Evolutionary conservation across 176 grass and related monocot species (phyloP).

Genomic region (Otatea glauca): DNA sequence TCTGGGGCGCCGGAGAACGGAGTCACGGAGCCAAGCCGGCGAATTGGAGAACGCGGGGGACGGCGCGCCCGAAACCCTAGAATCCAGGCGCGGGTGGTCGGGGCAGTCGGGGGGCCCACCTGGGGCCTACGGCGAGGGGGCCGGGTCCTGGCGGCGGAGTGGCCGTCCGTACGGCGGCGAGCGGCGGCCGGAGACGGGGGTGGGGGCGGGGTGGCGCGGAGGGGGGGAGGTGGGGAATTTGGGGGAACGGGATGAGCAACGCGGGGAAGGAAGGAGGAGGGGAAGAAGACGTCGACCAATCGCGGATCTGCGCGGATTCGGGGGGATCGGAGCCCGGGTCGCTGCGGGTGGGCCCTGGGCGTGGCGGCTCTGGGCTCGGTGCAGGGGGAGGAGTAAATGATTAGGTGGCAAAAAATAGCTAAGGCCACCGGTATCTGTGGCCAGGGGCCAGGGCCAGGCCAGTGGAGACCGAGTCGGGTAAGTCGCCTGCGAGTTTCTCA

Average conservation of each 20-base stretch:
- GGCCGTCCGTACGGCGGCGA: conserved; percentile 40
- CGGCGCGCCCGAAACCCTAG: conserved; percentile 60
- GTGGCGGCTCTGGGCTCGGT: conserved; percentile 40
- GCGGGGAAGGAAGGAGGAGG: conserved; percentile 31
- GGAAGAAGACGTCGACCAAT: conserved; percentile 57
- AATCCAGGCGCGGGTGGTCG: conserved; percentile 20
- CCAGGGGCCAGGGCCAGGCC: too few species aligned
- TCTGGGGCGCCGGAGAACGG: background rate
- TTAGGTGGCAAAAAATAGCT: conserved; percentile 43
- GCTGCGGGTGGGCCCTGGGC: conserved; percentile 42
- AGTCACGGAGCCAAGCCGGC: background rate
- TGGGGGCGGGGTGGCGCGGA: conserved; percentile 1
- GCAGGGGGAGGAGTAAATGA: background rate
- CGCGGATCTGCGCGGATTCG: conserved; percentile 52
- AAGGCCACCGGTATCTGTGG: background rate
- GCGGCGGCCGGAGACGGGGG: conserved; percentile 16
- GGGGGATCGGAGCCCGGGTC: background rate
- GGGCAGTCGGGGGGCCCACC: background rate
- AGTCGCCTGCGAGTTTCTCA: background rate
- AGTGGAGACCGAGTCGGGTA: background rate
- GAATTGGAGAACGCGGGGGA: conserved; percentile 27
- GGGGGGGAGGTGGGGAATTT: background rate
- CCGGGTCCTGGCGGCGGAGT: background rate
- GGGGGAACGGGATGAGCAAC: conserved; percentile 35
- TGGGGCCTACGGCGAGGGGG: background rate